Evolutionary conservation across 495 filamentous ascomycete genomes (phyloP).

Genomic region (Neurospora discreta): DNA sequence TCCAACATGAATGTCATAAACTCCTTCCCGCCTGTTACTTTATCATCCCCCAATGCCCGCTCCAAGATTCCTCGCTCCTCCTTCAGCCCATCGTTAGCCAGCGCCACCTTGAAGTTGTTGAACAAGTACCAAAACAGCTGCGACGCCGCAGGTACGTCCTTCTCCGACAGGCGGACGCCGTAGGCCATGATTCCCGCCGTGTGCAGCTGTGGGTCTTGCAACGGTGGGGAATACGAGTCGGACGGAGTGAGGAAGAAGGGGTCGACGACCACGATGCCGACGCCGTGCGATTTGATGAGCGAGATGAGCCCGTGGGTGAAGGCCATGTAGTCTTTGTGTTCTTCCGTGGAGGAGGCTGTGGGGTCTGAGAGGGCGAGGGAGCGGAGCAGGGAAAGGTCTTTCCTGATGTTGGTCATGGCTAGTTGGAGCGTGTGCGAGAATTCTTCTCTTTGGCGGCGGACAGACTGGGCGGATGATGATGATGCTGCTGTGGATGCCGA

Average conservation of each 20-base stretch:
- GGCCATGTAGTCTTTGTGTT: constrained; percentile 29
- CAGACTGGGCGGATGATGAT: constrained; percentile 2
- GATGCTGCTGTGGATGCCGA: not conserved
- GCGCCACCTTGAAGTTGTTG: constrained; percentile 39
- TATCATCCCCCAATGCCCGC: not conserved
- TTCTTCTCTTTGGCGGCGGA: constrained; percentile 17
- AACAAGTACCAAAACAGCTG: constrained; percentile 40
- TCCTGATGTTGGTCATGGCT: constrained; percentile 38
- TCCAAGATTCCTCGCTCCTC: constrained; percentile 28
- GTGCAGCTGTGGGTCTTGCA: constrained; percentile 39
- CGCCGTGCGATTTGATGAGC: constrained; percentile 34
- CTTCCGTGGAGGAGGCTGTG: not conserved
- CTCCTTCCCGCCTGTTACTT: constrained; percentile 13
- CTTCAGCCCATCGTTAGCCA: constrained; percentile 27
- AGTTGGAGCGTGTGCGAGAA: constrained; percentile 25
- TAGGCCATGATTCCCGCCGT: constrained; percentile 38
- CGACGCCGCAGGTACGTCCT: constrained; percentile 27
- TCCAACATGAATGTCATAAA: constrained; percentile 33
- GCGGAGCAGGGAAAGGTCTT: constrained; percentile 26
- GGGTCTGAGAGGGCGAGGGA: constrained; percentile 3
- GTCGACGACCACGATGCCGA: constrained; percentile 32
- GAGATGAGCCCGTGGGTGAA: constrained; percentile 35
- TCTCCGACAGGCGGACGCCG: constrained; percentile 33
- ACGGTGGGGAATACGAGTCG: constrained; percentile 34
- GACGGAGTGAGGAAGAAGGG: constrained; percentile 38